These are phyloP conservation scores for Stenocarpella maydis DNA, from an alignment of 2,329 filamentous ascomycete species.

Conservation along the genomic window DNA sequence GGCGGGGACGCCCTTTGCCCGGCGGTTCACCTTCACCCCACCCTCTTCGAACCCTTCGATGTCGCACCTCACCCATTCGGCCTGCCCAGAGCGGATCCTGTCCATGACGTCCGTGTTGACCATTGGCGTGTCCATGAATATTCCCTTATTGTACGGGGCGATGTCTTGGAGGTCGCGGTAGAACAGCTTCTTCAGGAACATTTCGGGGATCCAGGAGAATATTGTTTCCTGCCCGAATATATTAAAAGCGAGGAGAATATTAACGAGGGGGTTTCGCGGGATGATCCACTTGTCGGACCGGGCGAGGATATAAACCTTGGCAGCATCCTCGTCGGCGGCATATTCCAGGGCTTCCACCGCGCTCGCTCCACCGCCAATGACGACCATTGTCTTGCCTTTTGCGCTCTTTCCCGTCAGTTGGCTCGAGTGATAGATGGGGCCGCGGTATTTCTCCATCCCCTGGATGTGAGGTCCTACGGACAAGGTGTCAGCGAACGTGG, in stretches of 20 bases:
- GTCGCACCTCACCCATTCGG: slow-evolving; percentile 83
- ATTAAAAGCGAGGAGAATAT: slow-evolving; percentile 78
- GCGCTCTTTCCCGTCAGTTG: slow-evolving; percentile 75
- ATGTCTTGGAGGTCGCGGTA: slow-evolving; percentile 82
- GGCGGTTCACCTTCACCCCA: slow-evolving; percentile 76
- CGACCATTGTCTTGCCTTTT: slow-evolving; percentile 76
- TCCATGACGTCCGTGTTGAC: slow-evolving; percentile 84
- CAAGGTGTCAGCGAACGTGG: slow-evolving; percentile 50
- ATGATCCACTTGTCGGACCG: slow-evolving; percentile 90
- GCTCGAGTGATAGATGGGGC: slow-evolving; percentile 78
- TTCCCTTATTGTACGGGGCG: slow-evolving; percentile 72
- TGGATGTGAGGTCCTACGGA: slow-evolving; percentile 67
- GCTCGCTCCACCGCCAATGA: slow-evolving; percentile 82
- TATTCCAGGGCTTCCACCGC: slow-evolving; percentile 87
- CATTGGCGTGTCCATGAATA: slow-evolving; percentile 89
- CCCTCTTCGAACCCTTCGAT: slow-evolving; percentile 70
- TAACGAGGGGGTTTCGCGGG: slow-evolving; percentile 78
- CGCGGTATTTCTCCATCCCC: slow-evolving; percentile 76
- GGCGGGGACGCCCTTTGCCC: slow-evolving; percentile 76
- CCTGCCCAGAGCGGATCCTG: slow-evolving; percentile 74
- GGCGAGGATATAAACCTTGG: slow-evolving; percentile 75
- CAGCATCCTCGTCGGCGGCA: slow-evolving; percentile 70
- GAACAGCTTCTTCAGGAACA: slow-evolving; percentile 78
- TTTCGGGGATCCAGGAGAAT: slow-evolving; percentile 81
- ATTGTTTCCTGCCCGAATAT: slow-evolving; percentile 80